Base-by-base conservation (phyloP, 2,329 filamentous ascomycete genomes). In the Parastagonospora avenae region DNA sequence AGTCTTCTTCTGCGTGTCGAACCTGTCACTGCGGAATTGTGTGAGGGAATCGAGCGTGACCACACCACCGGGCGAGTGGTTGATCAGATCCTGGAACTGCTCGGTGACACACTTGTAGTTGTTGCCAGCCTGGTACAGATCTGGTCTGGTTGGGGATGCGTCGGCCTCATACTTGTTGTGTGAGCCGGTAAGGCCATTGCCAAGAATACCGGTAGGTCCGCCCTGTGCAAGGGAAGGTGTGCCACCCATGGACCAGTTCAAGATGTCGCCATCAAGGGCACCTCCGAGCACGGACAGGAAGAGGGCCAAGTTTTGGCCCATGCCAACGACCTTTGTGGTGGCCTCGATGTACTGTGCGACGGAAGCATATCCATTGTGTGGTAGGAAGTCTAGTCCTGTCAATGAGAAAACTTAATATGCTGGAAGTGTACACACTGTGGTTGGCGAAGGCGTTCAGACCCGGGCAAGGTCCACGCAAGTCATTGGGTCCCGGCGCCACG, bases 121-220 rank as follows among this genome's bases (percentile, higher is more conserved):
- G 52, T 65, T 65, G 8, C 60, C 60, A 12, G 49, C 51, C 24
- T 65, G 48, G 39, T 64, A 64, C 1, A 64, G 52, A 35, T 65
- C 62, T 0, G 59, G 55, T 5, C 62, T 49, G 4, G 62, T 65
- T 11, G 60, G 62, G 8, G 62, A 65, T 4, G 55, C 62, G 51
- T 65, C 62, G 4, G 49, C 45, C 31, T 65, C 62, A 28, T 64
- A 65, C 30, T 64, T 64, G 51, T 65, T 65, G 53, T 65, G 62
- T 4, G 55, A 60, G 6, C 62, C 62, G 10, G 30, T 50, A 8
- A 65, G 47, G 0, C 60, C 60, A 11, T 65, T 65, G 8, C 50
- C 60, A 7, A 65, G 41, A 4, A 59, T 28, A 4, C 62, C 60
- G 2, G 60, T 63, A 1, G 39, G 35, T 6, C 60, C 59, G 10